These are phyloP conservation scores for Lentinula edodes DNA, from an alignment of 768 basidiomycete genomes.

Conservation along the genomic window DNA sequence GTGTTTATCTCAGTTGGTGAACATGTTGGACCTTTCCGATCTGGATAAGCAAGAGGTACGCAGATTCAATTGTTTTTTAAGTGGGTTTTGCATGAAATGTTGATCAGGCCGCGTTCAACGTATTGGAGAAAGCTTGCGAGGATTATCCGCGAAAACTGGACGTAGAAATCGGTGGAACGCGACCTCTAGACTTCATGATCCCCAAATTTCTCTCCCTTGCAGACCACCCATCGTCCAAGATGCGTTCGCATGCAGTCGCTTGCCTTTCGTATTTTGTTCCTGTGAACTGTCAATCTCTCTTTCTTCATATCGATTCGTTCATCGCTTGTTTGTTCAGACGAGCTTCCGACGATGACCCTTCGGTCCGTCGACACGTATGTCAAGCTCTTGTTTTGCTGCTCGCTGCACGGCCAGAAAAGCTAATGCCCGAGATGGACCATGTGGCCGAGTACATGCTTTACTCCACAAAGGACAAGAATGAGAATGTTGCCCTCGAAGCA, in stretches of 20 bases:
- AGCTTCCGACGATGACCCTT: constrained; percentile 90
- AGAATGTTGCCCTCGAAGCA: constrained; percentile 93
- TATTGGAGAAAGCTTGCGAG: constrained; percentile 92
- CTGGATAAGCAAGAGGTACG: constrained; percentile 81
- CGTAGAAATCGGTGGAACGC: constrained; percentile 87
- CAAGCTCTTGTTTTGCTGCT: constrained; percentile 91
- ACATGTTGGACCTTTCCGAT: constrained; percentile 72
- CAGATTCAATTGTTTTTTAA: constrained; percentile 9
- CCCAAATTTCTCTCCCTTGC: constrained; percentile 90
- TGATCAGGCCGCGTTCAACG: constrained; percentile 80
- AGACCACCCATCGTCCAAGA: constrained; percentile 80
- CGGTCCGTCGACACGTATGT: constrained; percentile 93
- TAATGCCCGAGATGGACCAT: constrained; percentile 92
- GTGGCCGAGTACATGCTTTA: constrained; percentile 99
- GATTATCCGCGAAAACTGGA: constrained; percentile 96
- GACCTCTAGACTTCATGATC: constrained; percentile 94
- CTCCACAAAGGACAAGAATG: constrained; percentile 96
- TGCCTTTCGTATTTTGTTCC: constrained; percentile 93
- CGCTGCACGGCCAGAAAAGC: constrained; percentile 89
- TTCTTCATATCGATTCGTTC: constrained; percentile 88
- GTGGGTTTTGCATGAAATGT: constrained; percentile 6
- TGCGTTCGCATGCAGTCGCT: constrained; percentile 91
- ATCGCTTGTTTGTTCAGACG: constrained; percentile 92
- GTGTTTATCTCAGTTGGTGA: constrained; percentile 81
- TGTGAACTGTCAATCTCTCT: constrained; percentile 80